A percentile compares a stretch with the other conserved stretches of the same genome.
These are phyloP conservation scores for Grammothele lineata DNA, from an alignment of 768 basidiomycete species.

Conservation along the genomic window DNA sequence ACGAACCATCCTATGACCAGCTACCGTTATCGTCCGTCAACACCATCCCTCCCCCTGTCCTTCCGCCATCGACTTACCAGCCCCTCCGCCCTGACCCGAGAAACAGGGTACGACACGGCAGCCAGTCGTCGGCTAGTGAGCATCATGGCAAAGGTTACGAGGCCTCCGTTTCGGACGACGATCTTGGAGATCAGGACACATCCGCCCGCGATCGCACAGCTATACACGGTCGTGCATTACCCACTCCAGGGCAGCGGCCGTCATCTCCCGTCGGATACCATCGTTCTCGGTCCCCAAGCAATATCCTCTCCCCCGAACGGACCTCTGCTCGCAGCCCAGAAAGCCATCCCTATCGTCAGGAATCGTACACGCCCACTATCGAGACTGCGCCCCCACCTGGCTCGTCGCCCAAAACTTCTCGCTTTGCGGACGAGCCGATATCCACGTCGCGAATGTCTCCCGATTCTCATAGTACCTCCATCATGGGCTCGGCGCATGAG, in stretches of 20 bases:
- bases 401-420: conserved; percentile 9
- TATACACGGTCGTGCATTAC: conserved; percentile 34
- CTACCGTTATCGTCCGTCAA: conserved; percentile 38
- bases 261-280: conserved; percentile 33
- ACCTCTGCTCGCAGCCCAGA: conserved; percentile 1
- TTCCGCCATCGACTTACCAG: conserved; percentile 36
- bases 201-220: conserved; percentile 23
- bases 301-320: conserved; percentile 14
- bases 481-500: conserved; percentile 1
- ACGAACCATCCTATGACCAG: conserved; percentile 40
- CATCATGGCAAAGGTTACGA: conserved; percentile 62
- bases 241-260: conserved; percentile 27
- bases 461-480: too few relatives aligned
- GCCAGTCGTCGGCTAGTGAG: conserved; percentile 69
- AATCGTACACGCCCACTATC: not conserved
- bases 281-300: conserved; percentile 15
- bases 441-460: too few relatives aligned
- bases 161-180: conserved; percentile 49
- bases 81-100: conserved; percentile 48
- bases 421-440: conserved; percentile 9
- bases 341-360: conserved; percentile 1
- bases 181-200: conserved; percentile 51
- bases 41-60: conserved; percentile 52
- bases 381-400: not conserved
- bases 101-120: conserved; percentile 60